Percentiles rank a stretch among this genome's conserved stretches.
Evolutionary conservation across 2,329 filamentous ascomycete species (phyloP).

Genomic region (Cercospora zeae-maydis): DNA sequence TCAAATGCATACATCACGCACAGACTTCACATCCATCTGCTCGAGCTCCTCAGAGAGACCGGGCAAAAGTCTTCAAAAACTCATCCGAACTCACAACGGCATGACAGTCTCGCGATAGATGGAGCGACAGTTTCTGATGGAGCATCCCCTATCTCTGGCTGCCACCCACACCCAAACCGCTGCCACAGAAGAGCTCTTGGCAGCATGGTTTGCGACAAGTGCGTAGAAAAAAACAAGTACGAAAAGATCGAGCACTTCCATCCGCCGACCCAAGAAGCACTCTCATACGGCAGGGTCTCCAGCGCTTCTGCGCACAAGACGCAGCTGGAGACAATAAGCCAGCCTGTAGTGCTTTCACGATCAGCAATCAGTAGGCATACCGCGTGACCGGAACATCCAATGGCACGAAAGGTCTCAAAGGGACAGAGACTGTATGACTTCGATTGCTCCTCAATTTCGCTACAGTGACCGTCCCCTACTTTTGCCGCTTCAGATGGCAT

Average conservation of each 20-base stretch:
- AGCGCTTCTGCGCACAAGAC: background rate
- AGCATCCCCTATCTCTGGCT: background rate
- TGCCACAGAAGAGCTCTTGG: background rate
- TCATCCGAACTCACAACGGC: background rate
- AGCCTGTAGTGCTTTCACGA: background rate
- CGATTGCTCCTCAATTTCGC: background rate
- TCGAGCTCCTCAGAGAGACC: background rate
- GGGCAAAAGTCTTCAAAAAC: background rate
- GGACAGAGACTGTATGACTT: background rate
- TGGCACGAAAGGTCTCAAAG: background rate
- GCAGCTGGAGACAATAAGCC: background rate
- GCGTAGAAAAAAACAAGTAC: background rate
- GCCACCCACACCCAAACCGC: background rate
- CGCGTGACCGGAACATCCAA: background rate
- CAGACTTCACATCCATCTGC: background rate
- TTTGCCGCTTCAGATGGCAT: background rate
- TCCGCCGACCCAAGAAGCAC: background rate
- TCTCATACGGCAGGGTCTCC: background rate
- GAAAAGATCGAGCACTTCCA: background rate
- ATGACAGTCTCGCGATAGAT: background rate
- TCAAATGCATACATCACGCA: background rate
- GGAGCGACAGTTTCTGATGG: background rate
- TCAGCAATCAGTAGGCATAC: background rate
- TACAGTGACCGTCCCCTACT: background rate
- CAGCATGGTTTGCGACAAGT: background rate